These are phyloP conservation scores for Tylopilus sp. DNA, from an alignment of 1,284 basidiomycete species.

Conservation along the genomic window DNA sequence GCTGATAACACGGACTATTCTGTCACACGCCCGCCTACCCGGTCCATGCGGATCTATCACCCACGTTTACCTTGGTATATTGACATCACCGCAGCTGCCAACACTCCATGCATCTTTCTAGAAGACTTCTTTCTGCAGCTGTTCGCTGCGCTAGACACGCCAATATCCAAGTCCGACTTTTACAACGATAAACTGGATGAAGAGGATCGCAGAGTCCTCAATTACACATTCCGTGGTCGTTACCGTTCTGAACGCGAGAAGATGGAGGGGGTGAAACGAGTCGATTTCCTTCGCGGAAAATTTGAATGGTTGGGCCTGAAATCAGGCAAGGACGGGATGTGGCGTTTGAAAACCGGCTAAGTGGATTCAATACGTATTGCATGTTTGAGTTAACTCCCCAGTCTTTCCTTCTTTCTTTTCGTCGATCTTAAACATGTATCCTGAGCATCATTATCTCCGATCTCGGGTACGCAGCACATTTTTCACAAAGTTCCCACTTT, in stretches of 20 bases:
- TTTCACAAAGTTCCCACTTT: not conserved
- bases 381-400: not conserved
- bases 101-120: slow-evolving; percentile 49
- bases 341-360: slow-evolving; percentile 26
- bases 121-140: slow-evolving; percentile 47
- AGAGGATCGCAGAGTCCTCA: slow-evolving; percentile 35
- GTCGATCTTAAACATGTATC: not conserved
- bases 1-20: slow-evolving; percentile 41
- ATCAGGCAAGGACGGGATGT: slow-evolving; percentile 35
- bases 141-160: slow-evolving; percentile 29
- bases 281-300: slow-evolving; percentile 32
- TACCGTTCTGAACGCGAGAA: slow-evolving; percentile 24
- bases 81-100: slow-evolving; percentile 41
- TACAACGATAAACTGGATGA: slow-evolving; percentile 38
- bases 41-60: slow-evolving; percentile 49
- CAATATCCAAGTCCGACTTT: slow-evolving; percentile 36
- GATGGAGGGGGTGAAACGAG: slow-evolving; percentile 26
- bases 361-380: not conserved
- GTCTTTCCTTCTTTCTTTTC: not conserved
- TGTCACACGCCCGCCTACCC: slow-evolving; percentile 43
- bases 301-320: slow-evolving; percentile 24
- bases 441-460: slow-evolving; percentile 1
- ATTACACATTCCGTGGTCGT: slow-evolving; percentile 36
- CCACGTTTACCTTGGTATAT: slow-evolving; percentile 56
- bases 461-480: slow-evolving; percentile 1